Evolutionary conservation across 78 protist genomes (phyloP).

Genomic region (Anaeramoeba flamelloides): DNA sequence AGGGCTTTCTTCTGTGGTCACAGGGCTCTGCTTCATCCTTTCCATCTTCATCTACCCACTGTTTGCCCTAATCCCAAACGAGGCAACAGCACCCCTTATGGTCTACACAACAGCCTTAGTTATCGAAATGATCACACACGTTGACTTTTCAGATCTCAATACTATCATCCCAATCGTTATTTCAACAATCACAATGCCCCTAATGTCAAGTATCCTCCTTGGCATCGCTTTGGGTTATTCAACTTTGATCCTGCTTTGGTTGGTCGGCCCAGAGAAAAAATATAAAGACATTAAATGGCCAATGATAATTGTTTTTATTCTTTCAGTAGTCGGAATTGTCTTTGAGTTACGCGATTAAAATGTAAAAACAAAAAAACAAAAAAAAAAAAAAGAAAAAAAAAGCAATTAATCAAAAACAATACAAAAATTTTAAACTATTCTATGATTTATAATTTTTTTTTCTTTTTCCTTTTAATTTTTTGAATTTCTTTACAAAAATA

Average conservation of each 20-base stretch:
- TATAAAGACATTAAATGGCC: not conserved
- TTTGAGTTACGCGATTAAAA: too few relatives aligned
- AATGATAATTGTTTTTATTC: not conserved
- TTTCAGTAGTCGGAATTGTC: not conserved
- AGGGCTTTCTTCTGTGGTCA: slow-evolving; percentile 7
- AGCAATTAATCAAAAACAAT: too few relatives aligned
- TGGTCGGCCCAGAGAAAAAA: not conserved
- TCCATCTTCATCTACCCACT: slow-evolving; percentile 4
- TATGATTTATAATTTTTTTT: too few relatives aligned
- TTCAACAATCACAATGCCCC: not conserved
- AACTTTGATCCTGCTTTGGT: not conserved
- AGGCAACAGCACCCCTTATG: slow-evolving; percentile 3
- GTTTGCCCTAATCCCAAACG: slow-evolving; percentile 3
- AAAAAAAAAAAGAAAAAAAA: too few relatives aligned
- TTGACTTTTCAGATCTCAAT: not conserved
- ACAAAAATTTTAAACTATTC: too few relatives aligned
- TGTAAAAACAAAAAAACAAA: too few relatives aligned
- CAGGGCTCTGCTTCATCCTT: slow-evolving; percentile 5
- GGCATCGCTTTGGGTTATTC: not conserved
- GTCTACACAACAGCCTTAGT: too few relatives aligned
- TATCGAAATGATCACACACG: too few relatives aligned
- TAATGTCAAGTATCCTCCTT: not conserved
- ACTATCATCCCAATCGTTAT: not conserved
- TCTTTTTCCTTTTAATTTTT: too few relatives aligned
- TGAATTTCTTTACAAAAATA: too few relatives aligned